Evolutionary conservation across 139 green algal genomes (phyloP), one percentile per base, ranked within the genome.

Genomic region (Chlorella sp.): DNA sequence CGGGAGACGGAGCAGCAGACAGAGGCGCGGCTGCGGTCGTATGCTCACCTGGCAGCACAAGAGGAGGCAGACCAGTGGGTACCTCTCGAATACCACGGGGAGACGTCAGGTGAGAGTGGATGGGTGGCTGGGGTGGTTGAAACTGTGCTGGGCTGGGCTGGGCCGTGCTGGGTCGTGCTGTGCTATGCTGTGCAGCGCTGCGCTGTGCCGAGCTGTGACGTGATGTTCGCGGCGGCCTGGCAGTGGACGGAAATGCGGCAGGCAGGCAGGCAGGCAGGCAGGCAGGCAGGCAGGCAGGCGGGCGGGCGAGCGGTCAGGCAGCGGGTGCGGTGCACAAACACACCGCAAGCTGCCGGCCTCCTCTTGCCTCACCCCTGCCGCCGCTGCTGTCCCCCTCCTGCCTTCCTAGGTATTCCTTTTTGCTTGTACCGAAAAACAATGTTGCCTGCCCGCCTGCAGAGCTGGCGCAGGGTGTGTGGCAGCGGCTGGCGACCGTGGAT

Each of bases 1-100:
- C 91, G 95, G 0, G 97, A 99, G 90, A 99, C 97, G 32, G 97
- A 99, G 92, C 91, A 95, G 34, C 97, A 99, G 91, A 78, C 93
- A 88, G 95, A 98, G 89, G 86, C 86, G 48, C 92, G 96, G 21
- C 75, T 96, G 39, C 88, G 94, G 40, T 95, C 91, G 30, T 96
- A 95, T 89, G 94, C 95, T 15, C 92, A 97, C 92, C 80, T 97
- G 39, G 75, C 93, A 81, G 83, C 92, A 73, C 89, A 86, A 84
- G 96, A 95, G 77, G 88, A 92, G 40, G 88, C 89, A 78, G 94
- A 94, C 86, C 73, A 86, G 26, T 95, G 91, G 92, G 42, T 86
- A n/a, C 30, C 75, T 14, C 88, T 95, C 64, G 37, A 69, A 81
- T 91, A 85, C 30, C 79, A 84, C n/a, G 86, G 32, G 3, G 87